A percentile compares a stretch with the other conserved stretches of the same genome.
phyloP scores from a whole-genome alignment of 345 rosid genomes.

The Eucalyptus coolabah region DNA sequence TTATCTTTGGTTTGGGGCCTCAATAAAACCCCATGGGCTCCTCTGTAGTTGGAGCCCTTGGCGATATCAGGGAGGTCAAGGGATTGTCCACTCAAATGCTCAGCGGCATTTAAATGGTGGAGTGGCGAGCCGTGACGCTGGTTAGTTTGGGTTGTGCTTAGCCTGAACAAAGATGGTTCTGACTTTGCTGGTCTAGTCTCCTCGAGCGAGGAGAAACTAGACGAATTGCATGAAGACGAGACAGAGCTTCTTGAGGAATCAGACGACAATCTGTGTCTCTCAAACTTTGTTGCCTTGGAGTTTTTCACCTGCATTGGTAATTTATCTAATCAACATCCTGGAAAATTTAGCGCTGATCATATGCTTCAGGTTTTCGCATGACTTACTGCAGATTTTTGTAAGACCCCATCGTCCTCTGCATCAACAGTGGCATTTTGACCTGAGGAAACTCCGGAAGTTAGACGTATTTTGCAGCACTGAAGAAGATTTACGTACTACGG shows the following conservation, averaged over 20 bases:
- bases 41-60: conserved; percentile 40
- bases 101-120: conserved; percentile 18
- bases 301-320: conserved; percentile 42
- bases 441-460: neutral
- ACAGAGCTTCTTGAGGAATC: conserved; percentile 61
- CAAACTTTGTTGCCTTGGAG: conserved; percentile 21
- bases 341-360: neutral
- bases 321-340: neutral
- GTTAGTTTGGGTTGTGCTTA: neutral
- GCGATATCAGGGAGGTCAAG: conserved; percentile 4
- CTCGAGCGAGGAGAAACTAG: conserved; percentile 61
- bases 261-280: conserved; percentile 43
- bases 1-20: conserved; percentile 18
- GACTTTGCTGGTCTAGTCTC: conserved; percentile 33
- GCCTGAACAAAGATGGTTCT: conserved; percentile 24
- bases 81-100: conserved; percentile 16
- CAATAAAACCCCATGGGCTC: conserved; percentile 28
- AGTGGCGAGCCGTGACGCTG: neutral
- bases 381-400: conserved; percentile 34
- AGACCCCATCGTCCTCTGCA: conserved; percentile 10
- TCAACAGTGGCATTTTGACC: conserved; percentile 30
- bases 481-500: neutral
- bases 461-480: neutral
- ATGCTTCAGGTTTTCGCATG: neutral
- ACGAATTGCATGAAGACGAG: conserved; percentile 73